phyloP scores from a whole-genome alignment of 202 grass and related monocot genomes.

The Bolboschoenoplectus hybrid region DNA sequence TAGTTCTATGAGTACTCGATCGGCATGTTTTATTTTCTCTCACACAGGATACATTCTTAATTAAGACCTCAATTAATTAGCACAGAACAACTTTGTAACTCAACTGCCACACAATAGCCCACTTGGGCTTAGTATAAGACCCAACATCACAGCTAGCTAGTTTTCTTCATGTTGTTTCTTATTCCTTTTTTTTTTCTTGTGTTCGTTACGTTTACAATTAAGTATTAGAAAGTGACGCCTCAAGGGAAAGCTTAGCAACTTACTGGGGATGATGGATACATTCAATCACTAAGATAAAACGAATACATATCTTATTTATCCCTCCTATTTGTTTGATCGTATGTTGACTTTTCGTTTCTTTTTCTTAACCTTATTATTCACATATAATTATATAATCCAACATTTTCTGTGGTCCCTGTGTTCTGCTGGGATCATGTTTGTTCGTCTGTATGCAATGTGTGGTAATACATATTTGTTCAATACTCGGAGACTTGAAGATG shows the following conservation, averaged over 20 bases:
- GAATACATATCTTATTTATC: neutral
- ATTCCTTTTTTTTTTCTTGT: neutral
- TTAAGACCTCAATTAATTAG: neutral
- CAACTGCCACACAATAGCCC: constrained; percentile 17
- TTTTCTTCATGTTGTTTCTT: neutral
- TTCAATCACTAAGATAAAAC: neutral
- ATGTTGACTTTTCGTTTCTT: neutral
- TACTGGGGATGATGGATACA: neutral
- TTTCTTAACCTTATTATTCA: neutral
- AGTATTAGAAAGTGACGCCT: neutral
- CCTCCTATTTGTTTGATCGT: neutral
- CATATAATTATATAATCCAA: constrained; percentile 1
- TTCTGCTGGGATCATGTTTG: neutral
- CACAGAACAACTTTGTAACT: neutral
- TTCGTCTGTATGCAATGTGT: neutral
- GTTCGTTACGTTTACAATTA: neutral
- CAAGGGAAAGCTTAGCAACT: neutral
- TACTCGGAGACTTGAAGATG: neutral
- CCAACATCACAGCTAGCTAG: neutral
- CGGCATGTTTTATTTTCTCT: neutral
- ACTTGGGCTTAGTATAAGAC: constrained; percentile 2
- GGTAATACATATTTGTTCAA: neutral
- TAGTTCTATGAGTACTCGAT: too few species aligned
- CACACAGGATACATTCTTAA: neutral
- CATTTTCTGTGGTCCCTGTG: neutral